Conservation (phyloP, 2,329 filamentous ascomycete genomes). For the Hymenotorrendiella dingleyae region DNA sequence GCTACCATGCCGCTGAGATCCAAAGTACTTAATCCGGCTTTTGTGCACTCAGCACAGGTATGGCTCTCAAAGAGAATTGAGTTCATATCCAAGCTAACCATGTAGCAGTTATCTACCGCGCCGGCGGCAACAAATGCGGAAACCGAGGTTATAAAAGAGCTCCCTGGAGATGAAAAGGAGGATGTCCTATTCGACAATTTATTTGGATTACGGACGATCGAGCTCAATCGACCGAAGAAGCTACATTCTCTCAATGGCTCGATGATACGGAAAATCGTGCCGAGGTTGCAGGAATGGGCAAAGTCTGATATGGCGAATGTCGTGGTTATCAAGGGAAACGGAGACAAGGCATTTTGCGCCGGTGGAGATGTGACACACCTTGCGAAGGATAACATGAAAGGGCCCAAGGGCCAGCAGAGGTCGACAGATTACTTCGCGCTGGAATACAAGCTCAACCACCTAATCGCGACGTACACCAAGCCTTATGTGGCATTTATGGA, state of each 20-base stretch:
- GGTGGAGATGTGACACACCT: slow-evolving; percentile 85
- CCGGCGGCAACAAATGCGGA: not conserved
- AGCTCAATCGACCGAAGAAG: slow-evolving; percentile 90
- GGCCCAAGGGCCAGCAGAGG: slow-evolving; percentile 62
- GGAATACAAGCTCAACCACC: slow-evolving; percentile 94
- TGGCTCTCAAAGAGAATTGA: slow-evolving; percentile 14
- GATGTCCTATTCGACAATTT: slow-evolving; percentile 89
- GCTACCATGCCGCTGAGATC: slow-evolving; percentile 72
- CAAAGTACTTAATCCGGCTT: slow-evolving; percentile 59
- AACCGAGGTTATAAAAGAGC: slow-evolving; percentile 26
- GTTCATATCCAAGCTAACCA: slow-evolving; percentile 14
- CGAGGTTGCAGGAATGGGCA: slow-evolving; percentile 85
- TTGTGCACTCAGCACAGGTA: slow-evolving; percentile 49
- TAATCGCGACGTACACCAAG: slow-evolving; percentile 89
- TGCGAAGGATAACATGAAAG: slow-evolving; percentile 64
- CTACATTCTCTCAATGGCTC: slow-evolving; percentile 88
- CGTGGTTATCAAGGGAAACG: slow-evolving; percentile 84
- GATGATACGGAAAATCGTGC: slow-evolving; percentile 92
- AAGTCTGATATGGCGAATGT: slow-evolving; percentile 93
- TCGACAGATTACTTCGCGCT: slow-evolving; percentile 85
- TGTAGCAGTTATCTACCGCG: slow-evolving; percentile 3
- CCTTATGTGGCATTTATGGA: slow-evolving; percentile 96
- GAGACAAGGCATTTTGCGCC: slow-evolving; percentile 80
- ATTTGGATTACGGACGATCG: slow-evolving; percentile 85
- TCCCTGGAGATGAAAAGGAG: slow-evolving; percentile 64